Percentiles rank a stretch among this genome's conserved stretches.
Evolutionary conservation across 306 rosid species (phyloP).

Genomic region (Cicer arietinum): DNA sequence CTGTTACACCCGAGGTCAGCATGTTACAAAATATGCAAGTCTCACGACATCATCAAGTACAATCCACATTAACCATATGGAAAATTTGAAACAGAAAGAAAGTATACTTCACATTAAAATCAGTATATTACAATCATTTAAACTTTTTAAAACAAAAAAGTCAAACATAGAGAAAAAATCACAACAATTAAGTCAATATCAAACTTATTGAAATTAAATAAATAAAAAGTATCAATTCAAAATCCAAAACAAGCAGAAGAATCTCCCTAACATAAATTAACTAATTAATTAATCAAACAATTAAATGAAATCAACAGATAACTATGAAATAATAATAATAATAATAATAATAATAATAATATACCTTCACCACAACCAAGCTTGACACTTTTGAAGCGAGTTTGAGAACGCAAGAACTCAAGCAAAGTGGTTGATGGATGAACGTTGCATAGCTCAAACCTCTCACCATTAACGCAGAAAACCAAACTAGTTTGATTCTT

Average conservation of each 20-base stretch:
- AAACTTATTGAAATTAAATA: neutral
- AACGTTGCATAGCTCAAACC: slow-evolving; percentile 58
- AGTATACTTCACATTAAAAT: neutral
- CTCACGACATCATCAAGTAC: too few relatives aligned
- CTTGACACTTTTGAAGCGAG: slow-evolving; percentile 86
- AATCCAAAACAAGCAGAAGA: neutral
- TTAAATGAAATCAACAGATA: neutral
- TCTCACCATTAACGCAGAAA: slow-evolving; percentile 72
- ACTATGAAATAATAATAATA: neutral
- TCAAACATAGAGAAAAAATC: neutral
- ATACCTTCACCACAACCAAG: slow-evolving; percentile 95
- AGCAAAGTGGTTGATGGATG: slow-evolving; percentile 83
- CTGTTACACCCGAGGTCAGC: too few relatives aligned
- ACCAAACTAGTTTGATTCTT: slow-evolving; percentile 44
- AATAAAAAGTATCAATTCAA: too few relatives aligned
- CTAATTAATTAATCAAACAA: neutral
- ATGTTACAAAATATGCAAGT: too few relatives aligned
- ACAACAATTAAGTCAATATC: neutral
- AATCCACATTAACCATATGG: neutral
- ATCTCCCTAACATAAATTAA: neutral
- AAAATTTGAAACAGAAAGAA: neutral
- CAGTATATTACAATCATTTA: neutral
- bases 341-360: neutral
- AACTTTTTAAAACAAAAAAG: neutral
- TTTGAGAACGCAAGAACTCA: slow-evolving; percentile 69